A percentile compares a stretch with the other conserved stretches of the same genome.
Evolutionary conservation across 2,329 filamentous ascomycete species (phyloP).

Genomic region (Cladosporium velox): DNA sequence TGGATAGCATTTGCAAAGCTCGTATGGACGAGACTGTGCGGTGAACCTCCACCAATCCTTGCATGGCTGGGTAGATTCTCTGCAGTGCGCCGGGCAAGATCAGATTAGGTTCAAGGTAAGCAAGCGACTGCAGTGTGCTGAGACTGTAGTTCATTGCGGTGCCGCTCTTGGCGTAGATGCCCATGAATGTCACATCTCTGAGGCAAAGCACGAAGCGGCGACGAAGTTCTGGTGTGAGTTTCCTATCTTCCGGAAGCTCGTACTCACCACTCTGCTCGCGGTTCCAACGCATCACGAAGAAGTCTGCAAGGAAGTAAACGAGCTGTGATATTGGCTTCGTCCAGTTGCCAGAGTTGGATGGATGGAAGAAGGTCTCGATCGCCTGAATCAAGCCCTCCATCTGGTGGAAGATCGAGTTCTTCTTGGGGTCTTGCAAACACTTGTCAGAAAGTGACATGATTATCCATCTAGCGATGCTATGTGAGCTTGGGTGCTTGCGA

Average conservation of each 20-base stretch:
- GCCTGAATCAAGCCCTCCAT: constrained; percentile 91
- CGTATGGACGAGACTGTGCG: constrained; percentile 91
- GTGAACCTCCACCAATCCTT: constrained; percentile 95
- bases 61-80: constrained; percentile 93
- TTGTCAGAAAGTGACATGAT: constrained; percentile 88
- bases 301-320: constrained; percentile 88
- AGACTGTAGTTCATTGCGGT: constrained; percentile 91
- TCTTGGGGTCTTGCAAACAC: constrained; percentile 70
- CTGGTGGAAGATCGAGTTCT: constrained; percentile 71
- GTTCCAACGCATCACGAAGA: constrained; percentile 98
- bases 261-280: constrained; percentile 90
- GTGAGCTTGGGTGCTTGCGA: constrained; percentile 87
- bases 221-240: constrained; percentile 78
- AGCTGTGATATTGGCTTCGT: constrained; percentile 87
- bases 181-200: constrained; percentile 95
- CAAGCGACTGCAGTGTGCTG: constrained; percentile 82
- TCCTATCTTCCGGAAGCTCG: constrained; percentile 77
- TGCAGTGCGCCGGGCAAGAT: constrained; percentile 92
- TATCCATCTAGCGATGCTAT: constrained; percentile 91
- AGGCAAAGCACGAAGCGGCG: constrained; percentile 85
- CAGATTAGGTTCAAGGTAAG: constrained; percentile 86
- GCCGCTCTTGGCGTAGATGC: constrained; percentile 92
- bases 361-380: constrained; percentile 97
- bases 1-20: constrained; percentile 86
- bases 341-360: constrained; percentile 92